Conservation (phyloP, 306 rosid genomes). For the Betula pendula region DNA sequence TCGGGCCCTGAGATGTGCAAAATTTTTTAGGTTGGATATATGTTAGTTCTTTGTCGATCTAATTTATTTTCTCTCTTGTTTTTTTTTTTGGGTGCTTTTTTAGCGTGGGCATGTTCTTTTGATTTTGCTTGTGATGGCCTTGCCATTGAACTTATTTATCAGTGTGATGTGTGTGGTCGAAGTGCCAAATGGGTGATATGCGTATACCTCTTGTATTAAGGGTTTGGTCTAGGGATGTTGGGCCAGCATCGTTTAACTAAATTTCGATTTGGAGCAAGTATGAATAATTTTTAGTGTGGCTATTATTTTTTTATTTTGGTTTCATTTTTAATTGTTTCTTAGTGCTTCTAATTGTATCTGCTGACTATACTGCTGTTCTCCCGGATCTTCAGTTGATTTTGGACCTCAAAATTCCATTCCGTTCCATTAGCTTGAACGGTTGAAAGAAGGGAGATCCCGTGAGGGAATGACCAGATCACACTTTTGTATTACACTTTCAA, state of each 20-base stretch:
- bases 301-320: not conserved
- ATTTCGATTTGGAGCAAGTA: not conserved
- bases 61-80: not conserved
- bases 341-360: not conserved
- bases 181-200: not conserved
- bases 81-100: not conserved
- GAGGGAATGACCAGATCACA: too few species aligned
- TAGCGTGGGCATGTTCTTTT: slow-evolving; percentile 8
- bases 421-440: too few species aligned
- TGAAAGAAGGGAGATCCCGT: too few species aligned
- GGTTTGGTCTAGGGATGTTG: not conserved
- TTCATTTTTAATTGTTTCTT: not conserved
- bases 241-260: not conserved
- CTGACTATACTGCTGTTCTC: not conserved
- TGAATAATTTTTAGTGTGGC: not conserved
- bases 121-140: not conserved
- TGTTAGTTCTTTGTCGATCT: not conserved
- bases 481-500: too few species aligned
- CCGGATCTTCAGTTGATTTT: not conserved
- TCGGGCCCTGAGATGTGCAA: not conserved
- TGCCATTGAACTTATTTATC: not conserved
- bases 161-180: not conserved
- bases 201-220: not conserved
- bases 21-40: slow-evolving; percentile 1
- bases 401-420: not conserved